These are phyloP conservation scores for Boletus coccyginus DNA, from an alignment of 768 basidiomycete species.

Conservation along the genomic window DNA sequence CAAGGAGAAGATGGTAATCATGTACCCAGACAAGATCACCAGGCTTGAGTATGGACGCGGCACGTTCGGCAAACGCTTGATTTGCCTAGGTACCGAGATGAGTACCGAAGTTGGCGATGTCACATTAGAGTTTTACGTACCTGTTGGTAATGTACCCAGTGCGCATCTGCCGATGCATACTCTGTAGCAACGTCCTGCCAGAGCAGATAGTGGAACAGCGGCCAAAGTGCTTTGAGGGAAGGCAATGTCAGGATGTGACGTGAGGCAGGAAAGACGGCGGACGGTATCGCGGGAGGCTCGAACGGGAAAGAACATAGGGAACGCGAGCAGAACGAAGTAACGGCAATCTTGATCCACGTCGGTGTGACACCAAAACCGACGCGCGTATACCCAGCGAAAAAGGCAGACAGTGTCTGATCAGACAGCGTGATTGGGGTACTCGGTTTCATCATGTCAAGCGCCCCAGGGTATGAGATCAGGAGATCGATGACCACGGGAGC, in stretches of 20 bases:
- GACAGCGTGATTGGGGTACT: not conserved
- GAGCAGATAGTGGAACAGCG: conserved; percentile 95
- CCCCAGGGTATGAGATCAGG: conserved; percentile 5
- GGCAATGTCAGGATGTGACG: conserved; percentile 7
- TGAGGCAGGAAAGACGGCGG: not conserved
- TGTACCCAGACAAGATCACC: conserved; percentile 95
- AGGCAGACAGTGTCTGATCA: not conserved
- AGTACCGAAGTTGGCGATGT: not conserved
- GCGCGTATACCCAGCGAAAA: not conserved
- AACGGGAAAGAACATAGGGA: not conserved
- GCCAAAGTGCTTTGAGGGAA: conserved; percentile 78
- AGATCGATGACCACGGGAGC: not conserved
- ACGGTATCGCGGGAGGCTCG: not conserved
- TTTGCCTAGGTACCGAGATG: conserved; percentile 60
- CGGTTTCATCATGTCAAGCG: not conserved
- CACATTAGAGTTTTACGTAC: conserved; percentile 6
- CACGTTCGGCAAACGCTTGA: conserved; percentile 70
- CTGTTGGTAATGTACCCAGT: conserved; percentile 50
- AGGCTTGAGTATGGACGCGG: conserved; percentile 73
- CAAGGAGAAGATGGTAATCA: conserved; percentile 94
- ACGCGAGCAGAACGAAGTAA: not conserved
- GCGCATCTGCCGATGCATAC: conserved; percentile 78
- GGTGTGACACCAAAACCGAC: not conserved
- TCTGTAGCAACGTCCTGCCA: conserved; percentile 96
- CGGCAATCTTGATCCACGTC: not conserved